These are phyloP conservation scores for Vitis hybrid DNA, from an alignment of 177 flowering plant genomes.

Conservation along the genomic window DNA sequence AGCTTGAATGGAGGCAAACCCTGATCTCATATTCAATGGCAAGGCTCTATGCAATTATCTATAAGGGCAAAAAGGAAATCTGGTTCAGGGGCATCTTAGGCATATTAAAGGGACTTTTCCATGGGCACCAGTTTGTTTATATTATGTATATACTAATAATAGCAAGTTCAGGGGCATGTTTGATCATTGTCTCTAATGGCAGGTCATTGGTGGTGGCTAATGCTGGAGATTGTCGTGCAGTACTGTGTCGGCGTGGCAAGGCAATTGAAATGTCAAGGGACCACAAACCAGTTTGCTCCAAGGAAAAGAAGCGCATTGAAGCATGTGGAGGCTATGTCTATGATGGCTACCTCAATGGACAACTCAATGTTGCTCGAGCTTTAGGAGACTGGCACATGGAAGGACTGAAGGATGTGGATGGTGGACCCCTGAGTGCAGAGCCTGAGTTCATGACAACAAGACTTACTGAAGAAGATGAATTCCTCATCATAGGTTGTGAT, in stretches of 20 bases:
- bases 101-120: too few species aligned
- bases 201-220: constrained; percentile 83
- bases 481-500: constrained; percentile 90
- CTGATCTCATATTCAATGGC: too few species aligned
- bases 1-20: too few species aligned
- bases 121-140: too few species aligned
- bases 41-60: too few species aligned
- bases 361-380: constrained; percentile 90
- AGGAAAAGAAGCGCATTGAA: constrained; percentile 78
- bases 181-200: constrained; percentile 14
- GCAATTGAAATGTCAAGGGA: constrained; percentile 93
- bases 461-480: constrained; percentile 86
- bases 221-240: constrained; percentile 94
- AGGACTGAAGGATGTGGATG: constrained; percentile 59
- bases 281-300: constrained; percentile 76
- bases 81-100: too few species aligned
- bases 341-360: constrained; percentile 93
- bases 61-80: too few species aligned
- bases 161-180: not conserved
- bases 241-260: constrained; percentile 75
- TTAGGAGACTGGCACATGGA: constrained; percentile 98
- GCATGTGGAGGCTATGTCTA: constrained; percentile 76
- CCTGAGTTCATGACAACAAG: constrained; percentile 69
- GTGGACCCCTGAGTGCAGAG: constrained; percentile 90
- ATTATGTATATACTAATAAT: too few species aligned